These are phyloP conservation scores for Clarireedia paspali DNA, from an alignment of 2,329 filamentous ascomycete species.

Conservation along the genomic window DNA sequence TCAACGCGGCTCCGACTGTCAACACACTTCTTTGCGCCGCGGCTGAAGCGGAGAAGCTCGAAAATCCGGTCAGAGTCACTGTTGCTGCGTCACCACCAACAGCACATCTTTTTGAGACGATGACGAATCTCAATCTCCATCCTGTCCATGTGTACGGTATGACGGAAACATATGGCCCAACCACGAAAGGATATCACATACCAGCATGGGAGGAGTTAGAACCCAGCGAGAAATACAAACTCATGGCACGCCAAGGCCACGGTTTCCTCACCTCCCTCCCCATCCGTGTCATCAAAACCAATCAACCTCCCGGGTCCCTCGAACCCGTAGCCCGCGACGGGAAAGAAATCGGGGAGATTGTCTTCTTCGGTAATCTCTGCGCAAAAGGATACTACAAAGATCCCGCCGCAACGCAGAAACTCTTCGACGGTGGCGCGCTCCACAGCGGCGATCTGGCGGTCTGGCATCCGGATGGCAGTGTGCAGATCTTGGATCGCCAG, in stretches of 20 bases:
- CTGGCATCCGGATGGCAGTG: slow-evolving; percentile 82
- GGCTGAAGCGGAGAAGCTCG: slow-evolving; percentile 63
- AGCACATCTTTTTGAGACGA: slow-evolving; percentile 84
- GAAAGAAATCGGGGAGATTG: slow-evolving; percentile 73
- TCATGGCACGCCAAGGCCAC: slow-evolving; percentile 91
- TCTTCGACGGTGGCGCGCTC: slow-evolving; percentile 79
- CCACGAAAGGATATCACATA: slow-evolving; percentile 87
- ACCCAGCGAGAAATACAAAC: slow-evolving; percentile 68
- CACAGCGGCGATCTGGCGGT: slow-evolving; percentile 92
- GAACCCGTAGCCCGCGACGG: slow-evolving; percentile 63
- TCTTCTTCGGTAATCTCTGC: slow-evolving; percentile 88
- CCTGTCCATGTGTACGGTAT: slow-evolving; percentile 92
- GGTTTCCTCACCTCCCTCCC: slow-evolving; percentile 80
- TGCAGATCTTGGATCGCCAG: slow-evolving; percentile 85
- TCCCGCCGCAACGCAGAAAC: slow-evolving; percentile 70
- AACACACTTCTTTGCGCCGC: slow-evolving; percentile 86
- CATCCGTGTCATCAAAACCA: slow-evolving; percentile 72
- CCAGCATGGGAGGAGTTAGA: slow-evolving; percentile 75
- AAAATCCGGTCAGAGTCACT: slow-evolving; percentile 70
- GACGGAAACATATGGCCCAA: slow-evolving; percentile 87
- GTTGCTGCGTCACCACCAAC: slow-evolving; percentile 90
- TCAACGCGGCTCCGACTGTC: slow-evolving; percentile 91
- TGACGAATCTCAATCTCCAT: slow-evolving; percentile 71
- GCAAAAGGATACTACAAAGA: slow-evolving; percentile 91
- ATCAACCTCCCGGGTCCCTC: slow-evolving; percentile 58